Percentiles rank a stretch among this genome's conserved stretches.
These are phyloP conservation scores for Mycena metata DNA, from an alignment of 768 basidiomycete species.

Conservation along the genomic window DNA sequence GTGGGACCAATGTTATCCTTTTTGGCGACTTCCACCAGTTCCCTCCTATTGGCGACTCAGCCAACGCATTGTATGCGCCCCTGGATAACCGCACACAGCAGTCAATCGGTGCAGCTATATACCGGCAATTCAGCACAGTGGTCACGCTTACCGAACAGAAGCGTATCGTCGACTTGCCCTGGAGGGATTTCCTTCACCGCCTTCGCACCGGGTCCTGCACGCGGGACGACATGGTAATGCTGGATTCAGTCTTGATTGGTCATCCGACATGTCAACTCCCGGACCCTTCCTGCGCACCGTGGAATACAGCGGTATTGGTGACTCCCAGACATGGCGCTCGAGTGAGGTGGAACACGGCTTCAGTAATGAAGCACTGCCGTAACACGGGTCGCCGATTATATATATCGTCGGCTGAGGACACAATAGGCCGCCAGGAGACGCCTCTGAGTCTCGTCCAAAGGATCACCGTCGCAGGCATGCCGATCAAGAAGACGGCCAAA, in stretches of 20 bases:
- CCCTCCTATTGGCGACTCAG: slow-evolving; percentile 52
- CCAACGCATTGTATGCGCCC: slow-evolving; percentile 40
- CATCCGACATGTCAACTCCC: slow-evolving; percentile 18
- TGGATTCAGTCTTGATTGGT: slow-evolving; percentile 39
- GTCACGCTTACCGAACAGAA: slow-evolving; percentile 55
- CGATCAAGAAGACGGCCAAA: slow-evolving; percentile 34
- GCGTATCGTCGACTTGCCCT: slow-evolving; percentile 46
- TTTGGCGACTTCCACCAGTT: slow-evolving; percentile 63
- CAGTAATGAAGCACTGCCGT: slow-evolving; percentile 40
- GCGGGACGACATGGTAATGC: slow-evolving; percentile 44
- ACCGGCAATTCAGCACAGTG: slow-evolving; percentile 48
- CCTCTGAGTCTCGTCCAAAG: background rate
- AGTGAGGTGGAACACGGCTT: slow-evolving; percentile 51
- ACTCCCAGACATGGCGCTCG: slow-evolving; percentile 55
- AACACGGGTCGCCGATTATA: slow-evolving; percentile 43
- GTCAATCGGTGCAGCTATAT: slow-evolving; percentile 42
- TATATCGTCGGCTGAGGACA: slow-evolving; percentile 48
- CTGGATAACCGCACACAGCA: background rate
- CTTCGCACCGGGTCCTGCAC: slow-evolving; percentile 46
- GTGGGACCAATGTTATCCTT: slow-evolving; percentile 56
- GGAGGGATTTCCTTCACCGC: slow-evolving; percentile 48
- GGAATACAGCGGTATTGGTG: slow-evolving; percentile 51
- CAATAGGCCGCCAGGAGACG: background rate
- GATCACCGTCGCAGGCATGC: slow-evolving; percentile 25
- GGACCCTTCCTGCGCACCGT: slow-evolving; percentile 38